A percentile compares a stretch with the other conserved stretches of the same genome.
phyloP scores from a whole-genome alignment of 768 basidiomycete genomes.

The Dacryopinax primogenitus region DNA sequence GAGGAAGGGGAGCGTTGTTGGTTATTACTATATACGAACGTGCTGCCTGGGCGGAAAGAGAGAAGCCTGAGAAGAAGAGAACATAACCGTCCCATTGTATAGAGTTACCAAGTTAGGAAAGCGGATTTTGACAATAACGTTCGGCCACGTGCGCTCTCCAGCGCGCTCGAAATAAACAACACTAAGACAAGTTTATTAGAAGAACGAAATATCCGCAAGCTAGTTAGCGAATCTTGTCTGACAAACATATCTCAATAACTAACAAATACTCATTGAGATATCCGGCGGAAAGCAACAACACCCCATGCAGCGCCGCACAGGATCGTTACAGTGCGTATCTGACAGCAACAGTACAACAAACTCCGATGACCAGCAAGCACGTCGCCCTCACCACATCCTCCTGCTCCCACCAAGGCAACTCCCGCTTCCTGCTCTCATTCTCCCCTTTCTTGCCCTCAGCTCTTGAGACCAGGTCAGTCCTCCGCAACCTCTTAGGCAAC shows the following conservation, averaged over 20 bases:
- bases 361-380: background rate
- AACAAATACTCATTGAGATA: no score
- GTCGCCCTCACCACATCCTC: background rate
- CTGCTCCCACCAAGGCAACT: background rate
- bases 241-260: no score
- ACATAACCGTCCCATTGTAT: background rate
- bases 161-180: no score
- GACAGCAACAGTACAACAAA: background rate
- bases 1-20: background rate
- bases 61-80: background rate
- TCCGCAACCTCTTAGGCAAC: background rate
- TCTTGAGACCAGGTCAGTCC: background rate
- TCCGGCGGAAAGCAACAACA: no score
- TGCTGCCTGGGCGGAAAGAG: background rate
- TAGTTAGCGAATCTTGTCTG: no score
- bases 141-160: no score
- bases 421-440: no score
- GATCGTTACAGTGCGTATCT: background rate
- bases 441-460: background rate
- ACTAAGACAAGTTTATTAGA: no score
- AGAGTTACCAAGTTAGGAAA: background rate
- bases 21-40: constrained; percentile 3
- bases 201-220: no score
- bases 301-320: no score
- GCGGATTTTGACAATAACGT: constrained; percentile 3